Percentiles rank a stretch among this genome's conserved stretches.
phyloP scores from a whole-genome alignment of 306 rosid species.

The Gleditsia sinensis region DNA sequence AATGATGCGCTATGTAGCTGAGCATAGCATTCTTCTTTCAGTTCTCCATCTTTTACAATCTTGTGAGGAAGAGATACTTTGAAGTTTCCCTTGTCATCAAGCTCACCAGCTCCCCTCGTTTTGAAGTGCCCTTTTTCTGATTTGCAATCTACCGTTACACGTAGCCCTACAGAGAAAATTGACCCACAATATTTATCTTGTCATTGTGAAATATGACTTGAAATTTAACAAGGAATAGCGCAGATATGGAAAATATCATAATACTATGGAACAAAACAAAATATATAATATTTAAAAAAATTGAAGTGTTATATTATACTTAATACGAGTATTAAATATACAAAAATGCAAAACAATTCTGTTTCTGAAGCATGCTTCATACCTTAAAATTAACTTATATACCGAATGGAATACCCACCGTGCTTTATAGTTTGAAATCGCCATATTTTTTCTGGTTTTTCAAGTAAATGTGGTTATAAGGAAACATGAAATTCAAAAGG shows the following conservation, averaged over 20 bases:
- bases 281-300: too few relatives aligned
- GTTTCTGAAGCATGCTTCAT: too few relatives aligned
- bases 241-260: too few relatives aligned
- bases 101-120: constrained; percentile 61
- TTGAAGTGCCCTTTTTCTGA: constrained; percentile 53
- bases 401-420: too few relatives aligned
- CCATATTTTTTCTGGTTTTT: background rate
- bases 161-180: constrained; percentile 53
- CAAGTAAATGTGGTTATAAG: background rate
- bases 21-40: constrained; percentile 83
- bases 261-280: too few relatives aligned
- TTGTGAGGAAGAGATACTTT: constrained; percentile 62
- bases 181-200: constrained; percentile 2
- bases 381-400: too few relatives aligned
- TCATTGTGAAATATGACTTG: too few relatives aligned
- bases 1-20: constrained; percentile 72
- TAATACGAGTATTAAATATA: too few relatives aligned
- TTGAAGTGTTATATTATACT: too few relatives aligned
- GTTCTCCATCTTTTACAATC: constrained; percentile 51
- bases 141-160: constrained; percentile 78
- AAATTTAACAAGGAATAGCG: too few relatives aligned
- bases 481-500: background rate
- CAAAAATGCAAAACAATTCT: too few relatives aligned
- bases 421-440: background rate
- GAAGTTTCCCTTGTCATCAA: constrained; percentile 74